Conservation (phyloP, 495 filamentous ascomycete species). For the Talaromyces wortmannii region DNA sequence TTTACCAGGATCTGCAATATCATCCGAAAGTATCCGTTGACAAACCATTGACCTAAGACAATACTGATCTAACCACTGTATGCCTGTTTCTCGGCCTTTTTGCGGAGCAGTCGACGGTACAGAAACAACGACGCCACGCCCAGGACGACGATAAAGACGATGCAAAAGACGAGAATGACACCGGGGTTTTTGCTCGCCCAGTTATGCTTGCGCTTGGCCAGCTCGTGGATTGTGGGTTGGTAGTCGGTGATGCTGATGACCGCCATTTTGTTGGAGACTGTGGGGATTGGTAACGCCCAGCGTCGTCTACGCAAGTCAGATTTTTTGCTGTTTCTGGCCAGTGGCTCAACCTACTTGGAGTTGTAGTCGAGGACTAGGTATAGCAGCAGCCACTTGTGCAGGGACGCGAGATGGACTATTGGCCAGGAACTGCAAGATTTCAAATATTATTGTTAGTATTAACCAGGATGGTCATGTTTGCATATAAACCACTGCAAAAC, state of each 20-base stretch:
- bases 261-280: constrained; percentile 21
- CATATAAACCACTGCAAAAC: not conserved
- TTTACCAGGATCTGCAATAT: no score
- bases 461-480: not conserved
- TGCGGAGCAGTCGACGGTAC: constrained; percentile 34
- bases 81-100: constrained; percentile 22
- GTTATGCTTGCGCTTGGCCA: constrained; percentile 32
- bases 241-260: constrained; percentile 15
- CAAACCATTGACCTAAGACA: not conserved
- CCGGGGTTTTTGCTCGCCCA: constrained; percentile 45
- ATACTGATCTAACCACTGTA: constrained; percentile 6
- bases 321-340: not conserved
- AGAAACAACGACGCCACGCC: constrained; percentile 34
- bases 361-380: not conserved
- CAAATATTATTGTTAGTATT: not conserved
- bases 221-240: constrained; percentile 7
- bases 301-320: not conserved
- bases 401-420: not conserved
- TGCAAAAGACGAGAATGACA: constrained; percentile 47
- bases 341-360: not conserved
- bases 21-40: no score
- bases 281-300: not conserved
- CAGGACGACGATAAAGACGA: constrained; percentile 39
- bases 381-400: constrained; percentile 1
- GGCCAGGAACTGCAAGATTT: not conserved